Base-by-base conservation (phyloP, 129 eudicot species). In the Kitagawia praeruptora region DNA sequence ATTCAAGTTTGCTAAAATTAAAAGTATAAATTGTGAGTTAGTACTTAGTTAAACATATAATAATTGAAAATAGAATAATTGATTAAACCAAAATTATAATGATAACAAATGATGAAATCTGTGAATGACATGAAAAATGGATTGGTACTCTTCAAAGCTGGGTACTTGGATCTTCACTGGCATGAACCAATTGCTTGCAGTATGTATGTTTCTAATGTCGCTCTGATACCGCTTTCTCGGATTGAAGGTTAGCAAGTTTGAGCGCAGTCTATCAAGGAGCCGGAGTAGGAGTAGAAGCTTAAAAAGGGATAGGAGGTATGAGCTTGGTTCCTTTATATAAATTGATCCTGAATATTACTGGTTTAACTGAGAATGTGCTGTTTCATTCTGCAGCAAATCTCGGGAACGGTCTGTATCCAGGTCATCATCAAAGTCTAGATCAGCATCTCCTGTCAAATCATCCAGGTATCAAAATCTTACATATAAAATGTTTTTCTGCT, bases 161-260 rank as follows among this genome's bases (percentile, higher is more conserved):
- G 18, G 27, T 27, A 14, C 74, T 27, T 14, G 45, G 19, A 37
- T 15, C n/a, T 13, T 31, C 7, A 38, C 75, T 38, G 75, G 41
- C 27, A 31, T 34, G 75, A 34, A 16, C 42, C n/a, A 39, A 18
- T 5, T 38, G 11, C 12, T 31, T 39, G n/a, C 75, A 4, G 4
- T 10, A 44, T 40, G 37, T 8, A 38, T 5, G 63, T 3, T 37
- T 75, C 19, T 27, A 40, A 58, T 75, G 2, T 77, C 11, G 19
- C 38, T 44, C 23, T 23, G 5, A 0, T 72, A 6, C 75, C 47
- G 18, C 31, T 73, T 15, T 66, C n/a, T 27, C 4, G 8, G 28
- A 4, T 10, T 77, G 18, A 70, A 92, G 97, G 97, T 95, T n/a
- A 89, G 84, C 81, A 90, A 85, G 77, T 87, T 80, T 54, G 92